Base-by-base conservation (phyloP, 73 alveolate genomes). In the Paramecium bursaria region DNA sequence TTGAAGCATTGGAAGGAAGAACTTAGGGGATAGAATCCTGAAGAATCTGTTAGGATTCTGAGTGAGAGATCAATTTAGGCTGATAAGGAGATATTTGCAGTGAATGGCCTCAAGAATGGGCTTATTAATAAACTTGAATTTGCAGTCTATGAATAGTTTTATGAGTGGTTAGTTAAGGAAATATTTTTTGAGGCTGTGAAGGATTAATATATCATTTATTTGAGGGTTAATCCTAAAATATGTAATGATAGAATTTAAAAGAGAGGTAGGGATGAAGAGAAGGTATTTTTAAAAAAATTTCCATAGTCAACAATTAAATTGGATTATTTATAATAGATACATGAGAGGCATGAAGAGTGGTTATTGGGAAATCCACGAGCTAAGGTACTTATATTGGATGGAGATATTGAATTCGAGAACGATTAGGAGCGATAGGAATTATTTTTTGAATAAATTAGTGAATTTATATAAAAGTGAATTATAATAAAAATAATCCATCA, bases 321-420 rank as follows among this genome's bases (percentile, higher is more conserved):
- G 10, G 82, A 67, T 1, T 67, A 67, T 67, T n/a, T 67, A 11
- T 39, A 39, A n/a, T 7, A 42, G 22, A 67, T 67, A n/a, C 82
- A 67, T 19, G 26, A 67, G 19, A 31, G 82, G 21, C 82, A 67
- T 67, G 82, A 67, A 67, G 82, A 67, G 44, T 67, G 82, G 82
- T 10, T 57, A 57, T 27, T 57, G 6, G 50, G 11, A 39, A 39
- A 39, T 39, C 6, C 6, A 39, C 27, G 33, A 42, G 51, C 76
- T 0, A 17, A 30, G 5, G 33, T 57, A 26, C 52, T 57, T 23
- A 42, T 57, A 27, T 30, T 57, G 33, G 33, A 57, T 57, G 76
- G 76, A 57, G 49, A 57, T 26, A 57, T 30, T 14, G 76, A 57
- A 19, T 57, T 57, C 9, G 76, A 57, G 33, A 26, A 42, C 15